phyloP scores from a whole-genome alignment of 176 grass and related monocot species.

The Paspalum notatum region DNA sequence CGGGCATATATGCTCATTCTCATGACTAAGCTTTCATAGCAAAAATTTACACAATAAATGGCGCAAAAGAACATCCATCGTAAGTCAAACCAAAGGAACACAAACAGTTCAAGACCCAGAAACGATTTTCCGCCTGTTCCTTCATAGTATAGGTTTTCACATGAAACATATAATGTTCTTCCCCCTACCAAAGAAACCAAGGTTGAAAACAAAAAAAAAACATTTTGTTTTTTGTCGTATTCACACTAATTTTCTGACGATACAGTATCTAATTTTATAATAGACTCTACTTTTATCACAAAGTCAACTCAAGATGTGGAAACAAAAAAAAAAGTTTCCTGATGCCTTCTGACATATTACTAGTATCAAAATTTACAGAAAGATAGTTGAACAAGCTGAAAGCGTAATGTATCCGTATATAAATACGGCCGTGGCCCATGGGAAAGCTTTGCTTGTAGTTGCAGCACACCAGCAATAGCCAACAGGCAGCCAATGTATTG shows the following conservation, averaged over 20 bases:
- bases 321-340: neutral
- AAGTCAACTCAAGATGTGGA: conserved; percentile 37
- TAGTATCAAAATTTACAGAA: neutral
- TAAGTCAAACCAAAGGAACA: neutral
- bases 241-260: neutral
- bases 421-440: conserved; percentile 8
- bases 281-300: neutral
- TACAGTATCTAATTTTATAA: no score
- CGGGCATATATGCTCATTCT: neutral
- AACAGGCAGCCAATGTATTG: neutral
- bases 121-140: neutral
- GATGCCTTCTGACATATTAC: neutral
- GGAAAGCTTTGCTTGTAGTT: conserved; percentile 31
- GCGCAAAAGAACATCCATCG: neutral
- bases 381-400: neutral
- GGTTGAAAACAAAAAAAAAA: no score
- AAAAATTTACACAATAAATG: neutral
- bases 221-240: no score
- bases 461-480: neutral
- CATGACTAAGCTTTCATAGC: neutral
- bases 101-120: neutral
- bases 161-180: neutral
- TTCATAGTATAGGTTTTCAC: neutral
- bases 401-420: conserved; percentile 36
- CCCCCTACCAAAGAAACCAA: neutral